A percentile compares a stretch with the other conserved stretches of the same genome.
These are phyloP conservation scores for Plasmodium gonderi DNA, from an alignment of 169 alveolate species.

Conservation along the genomic window DNA sequence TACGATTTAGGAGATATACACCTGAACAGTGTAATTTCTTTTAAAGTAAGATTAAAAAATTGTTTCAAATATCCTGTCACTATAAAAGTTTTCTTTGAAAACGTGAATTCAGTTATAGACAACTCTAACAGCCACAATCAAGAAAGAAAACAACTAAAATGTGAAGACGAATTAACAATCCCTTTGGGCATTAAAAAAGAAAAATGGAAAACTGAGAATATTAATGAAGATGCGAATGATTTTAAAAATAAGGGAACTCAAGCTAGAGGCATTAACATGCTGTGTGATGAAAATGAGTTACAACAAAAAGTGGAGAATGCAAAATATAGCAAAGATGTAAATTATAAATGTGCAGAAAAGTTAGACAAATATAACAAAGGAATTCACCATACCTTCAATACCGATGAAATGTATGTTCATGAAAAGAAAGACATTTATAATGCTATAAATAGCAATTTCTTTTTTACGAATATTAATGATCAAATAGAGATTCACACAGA, in stretches of 20 bases:
- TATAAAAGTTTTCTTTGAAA: constrained; percentile 33
- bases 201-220: neutral
- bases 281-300: neutral
- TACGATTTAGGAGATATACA: constrained; percentile 55
- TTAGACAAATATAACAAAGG: neutral
- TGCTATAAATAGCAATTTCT: neutral
- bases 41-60: constrained; percentile 55
- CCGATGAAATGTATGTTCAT: neutral
- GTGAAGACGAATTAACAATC: neutral
- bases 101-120: neutral
- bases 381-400: neutral
- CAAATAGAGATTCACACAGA: constrained; percentile 1
- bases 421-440: constrained; percentile 23
- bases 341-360: too few relatives aligned
- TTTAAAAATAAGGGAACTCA: too few relatives aligned
- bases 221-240: neutral
- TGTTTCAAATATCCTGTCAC: constrained; percentile 52
- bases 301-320: neutral
- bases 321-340: neutral
- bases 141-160: neutral
- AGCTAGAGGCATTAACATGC: neutral
- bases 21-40: constrained; percentile 39
- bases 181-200: neutral
- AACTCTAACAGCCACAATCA: neutral
- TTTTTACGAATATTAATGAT: neutral